These are phyloP conservation scores for Rhodotorula sp. DNA, from an alignment of 1,284 basidiomycete genomes.

Conservation along the genomic window DNA sequence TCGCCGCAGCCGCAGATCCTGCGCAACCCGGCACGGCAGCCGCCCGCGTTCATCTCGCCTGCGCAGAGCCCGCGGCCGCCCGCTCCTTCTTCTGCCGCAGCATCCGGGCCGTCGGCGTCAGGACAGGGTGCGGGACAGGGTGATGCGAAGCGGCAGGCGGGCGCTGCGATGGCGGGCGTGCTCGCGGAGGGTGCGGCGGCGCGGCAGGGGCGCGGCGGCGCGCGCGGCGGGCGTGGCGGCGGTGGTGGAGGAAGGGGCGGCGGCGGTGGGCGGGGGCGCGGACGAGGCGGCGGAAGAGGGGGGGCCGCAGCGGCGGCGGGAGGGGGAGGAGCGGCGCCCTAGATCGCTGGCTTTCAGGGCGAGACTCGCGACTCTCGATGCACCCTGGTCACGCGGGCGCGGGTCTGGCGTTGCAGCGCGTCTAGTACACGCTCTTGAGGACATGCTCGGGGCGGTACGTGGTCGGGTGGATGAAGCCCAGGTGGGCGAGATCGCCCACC, in stretches of 20 bases:
- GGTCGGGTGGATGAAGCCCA: slow-evolving; percentile 43
- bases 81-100: not conserved
- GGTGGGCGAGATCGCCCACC: slow-evolving; percentile 41
- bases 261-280: not conserved
- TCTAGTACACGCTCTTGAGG: slow-evolving; percentile 42
- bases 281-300: not conserved
- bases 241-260: not conserved
- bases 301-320: not conserved
- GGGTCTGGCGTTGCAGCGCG: not conserved
- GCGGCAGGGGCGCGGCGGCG: not conserved
- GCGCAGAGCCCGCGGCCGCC: not conserved
- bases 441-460: slow-evolving; percentile 46
- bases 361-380: too few species aligned
- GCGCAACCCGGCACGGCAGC: slow-evolving; percentile 1
- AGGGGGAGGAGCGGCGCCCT: not conserved
- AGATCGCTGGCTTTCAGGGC: not conserved
- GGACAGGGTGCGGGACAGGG: too few species aligned
- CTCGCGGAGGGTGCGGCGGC: not conserved
- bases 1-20: slow-evolving; percentile 6
- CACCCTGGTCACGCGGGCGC: not conserved
- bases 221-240: not conserved
- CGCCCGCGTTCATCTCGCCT: not conserved
- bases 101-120: not conserved
- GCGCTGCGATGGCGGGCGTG: not conserved
- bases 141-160: not conserved